These are phyloP conservation scores for Puccinia coronata DNA, from an alignment of 1,284 basidiomycete species.

Conservation along the genomic window DNA sequence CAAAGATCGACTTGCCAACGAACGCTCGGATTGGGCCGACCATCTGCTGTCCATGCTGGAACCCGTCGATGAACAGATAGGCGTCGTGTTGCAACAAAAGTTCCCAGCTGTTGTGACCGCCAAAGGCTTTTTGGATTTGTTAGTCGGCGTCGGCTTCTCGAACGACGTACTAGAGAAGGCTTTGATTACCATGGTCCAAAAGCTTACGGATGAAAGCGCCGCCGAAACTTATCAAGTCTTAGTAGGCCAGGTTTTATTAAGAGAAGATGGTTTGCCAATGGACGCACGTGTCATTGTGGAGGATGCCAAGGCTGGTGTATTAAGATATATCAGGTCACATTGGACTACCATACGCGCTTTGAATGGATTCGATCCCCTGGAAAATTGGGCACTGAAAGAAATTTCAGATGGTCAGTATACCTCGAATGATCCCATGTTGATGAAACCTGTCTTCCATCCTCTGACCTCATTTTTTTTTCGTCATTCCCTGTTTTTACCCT, in stretches of 20 bases:
- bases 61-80: conserved; percentile 54
- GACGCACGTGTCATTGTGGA: conserved; percentile 64
- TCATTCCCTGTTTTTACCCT: too few species aligned
- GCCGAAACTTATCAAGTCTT: conserved; percentile 59
- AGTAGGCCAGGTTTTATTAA: conserved; percentile 54
- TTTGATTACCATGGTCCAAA: conserved; percentile 53
- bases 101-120: conserved; percentile 53
- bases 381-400: conserved; percentile 83
- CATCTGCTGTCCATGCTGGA: conserved; percentile 60
- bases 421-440: neutral
- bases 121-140: conserved; percentile 52
- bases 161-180: conserved; percentile 56
- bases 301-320: conserved; percentile 68
- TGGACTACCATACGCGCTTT: conserved; percentile 77
- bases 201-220: conserved; percentile 53
- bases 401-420: conserved; percentile 70
- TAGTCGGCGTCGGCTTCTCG: conserved; percentile 57
- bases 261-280: conserved; percentile 55
- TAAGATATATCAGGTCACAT: conserved; percentile 61
- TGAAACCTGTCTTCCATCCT: neutral
- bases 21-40: conserved; percentile 52
- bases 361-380: conserved; percentile 76
- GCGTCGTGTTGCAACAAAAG: conserved; percentile 49
- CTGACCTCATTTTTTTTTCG: conserved; percentile 24
- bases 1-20: conserved; percentile 55